Conservation (phyloP, 768 basidiomycete genomes). For the Calvatia gigantea region DNA sequence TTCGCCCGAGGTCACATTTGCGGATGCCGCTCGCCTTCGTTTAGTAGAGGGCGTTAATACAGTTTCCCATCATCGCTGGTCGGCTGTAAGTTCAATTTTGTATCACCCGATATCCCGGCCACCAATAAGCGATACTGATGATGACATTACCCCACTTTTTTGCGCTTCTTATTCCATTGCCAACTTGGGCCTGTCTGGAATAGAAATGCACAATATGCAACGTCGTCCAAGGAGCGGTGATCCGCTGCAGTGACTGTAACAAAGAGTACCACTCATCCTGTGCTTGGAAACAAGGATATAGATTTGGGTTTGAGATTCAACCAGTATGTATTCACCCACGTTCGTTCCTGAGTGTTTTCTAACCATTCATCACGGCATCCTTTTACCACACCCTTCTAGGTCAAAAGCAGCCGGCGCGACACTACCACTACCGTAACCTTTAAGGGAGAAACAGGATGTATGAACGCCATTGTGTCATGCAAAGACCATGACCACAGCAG, state of each 20-base stretch:
- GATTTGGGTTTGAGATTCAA: constrained; percentile 91
- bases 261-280: constrained; percentile 86
- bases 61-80: constrained; percentile 70
- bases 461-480: constrained; percentile 77
- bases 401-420: constrained; percentile 75
- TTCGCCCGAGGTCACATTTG: constrained; percentile 79
- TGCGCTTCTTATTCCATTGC: background rate
- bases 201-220: constrained; percentile 79
- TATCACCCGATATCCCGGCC: background rate
- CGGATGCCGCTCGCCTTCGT: constrained; percentile 68
- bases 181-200: background rate
- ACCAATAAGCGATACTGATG: background rate
- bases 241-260: constrained; percentile 80
- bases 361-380: background rate
- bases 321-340: constrained; percentile 44
- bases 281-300: constrained; percentile 81
- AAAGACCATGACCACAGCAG: constrained; percentile 67
- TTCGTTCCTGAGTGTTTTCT: background rate
- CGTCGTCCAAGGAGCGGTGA: constrained; percentile 69
- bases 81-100: constrained; percentile 47
- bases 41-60: constrained; percentile 85
- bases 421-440: constrained; percentile 64
- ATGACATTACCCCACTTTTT: background rate
- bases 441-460: constrained; percentile 73
- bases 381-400: constrained; percentile 36